Evolutionary conservation across 768 basidiomycete genomes (phyloP), one percentile per base, ranked within the genome.

Genomic region (Coprinopsis cinerea): DNA sequence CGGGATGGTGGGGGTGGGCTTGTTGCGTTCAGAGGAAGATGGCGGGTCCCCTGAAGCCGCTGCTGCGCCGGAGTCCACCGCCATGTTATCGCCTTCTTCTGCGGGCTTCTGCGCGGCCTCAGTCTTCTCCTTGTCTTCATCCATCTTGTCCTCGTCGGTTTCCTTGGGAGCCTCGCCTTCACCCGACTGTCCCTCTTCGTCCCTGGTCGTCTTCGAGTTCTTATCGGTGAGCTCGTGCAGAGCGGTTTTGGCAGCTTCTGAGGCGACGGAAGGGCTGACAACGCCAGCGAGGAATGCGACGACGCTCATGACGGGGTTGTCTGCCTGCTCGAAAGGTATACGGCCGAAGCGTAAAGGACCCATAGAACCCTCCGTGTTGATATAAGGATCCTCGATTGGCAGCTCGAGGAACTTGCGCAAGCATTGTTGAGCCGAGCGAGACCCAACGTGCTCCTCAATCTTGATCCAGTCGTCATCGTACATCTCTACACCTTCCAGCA

Each of bases 271-370:
- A 0, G 92, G 92, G 9, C 82, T 83, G 5, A 98, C 87, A 9
- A 94, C 92, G 4, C 91, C 88, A 6, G 96, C 92, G 20, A 99
- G 74, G 72, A 97, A 98, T 1, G 96, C 92, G 17, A 98, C 94
- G 20, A 98, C 96, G 64, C 89, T 92, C 92, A 99, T 92, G 15
- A 99, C 92, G 0, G 96, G 96, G 61, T 98, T 98, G 61, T 99
- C 96, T 3, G 89, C 82, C 63, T 92, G 89, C 58, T 92, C 88
- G 62, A 97, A 96, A 0, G 95, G 95, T 47, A 96, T 76, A 14
- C 86, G 69, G 0, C 83, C 82, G 47, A 83, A 92, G 48, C 85
- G 69, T 37, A 94, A 68, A 1, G 85, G 73, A 7, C 91, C 91
- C 70, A 85, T 78, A 18, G 83, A 81, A 2, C 77, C 87, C 59